Conservation (phyloP, 495 filamentous ascomycete genomes). For the Neurospora africana region DNA sequence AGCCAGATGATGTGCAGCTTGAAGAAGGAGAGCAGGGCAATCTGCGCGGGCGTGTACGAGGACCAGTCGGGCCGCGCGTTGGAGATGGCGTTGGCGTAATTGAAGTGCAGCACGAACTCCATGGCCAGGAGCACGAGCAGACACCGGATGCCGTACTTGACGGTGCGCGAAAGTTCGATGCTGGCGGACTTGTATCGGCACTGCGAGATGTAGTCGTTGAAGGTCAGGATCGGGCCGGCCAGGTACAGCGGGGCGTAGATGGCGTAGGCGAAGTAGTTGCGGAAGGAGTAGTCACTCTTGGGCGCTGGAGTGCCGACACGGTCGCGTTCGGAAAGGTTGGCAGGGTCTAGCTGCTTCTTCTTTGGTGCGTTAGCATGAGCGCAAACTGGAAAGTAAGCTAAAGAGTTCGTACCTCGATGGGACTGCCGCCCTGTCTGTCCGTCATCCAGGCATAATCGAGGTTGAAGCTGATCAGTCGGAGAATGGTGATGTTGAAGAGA, state of each 20-base stretch:
- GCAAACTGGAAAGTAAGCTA: not conserved
- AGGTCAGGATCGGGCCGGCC: slow-evolving; percentile 86
- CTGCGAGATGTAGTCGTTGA: slow-evolving; percentile 97
- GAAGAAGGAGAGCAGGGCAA: slow-evolving; percentile 88
- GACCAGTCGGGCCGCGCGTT: slow-evolving; percentile 69
- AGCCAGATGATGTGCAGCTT: slow-evolving; percentile 97
- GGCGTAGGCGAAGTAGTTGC: slow-evolving; percentile 76
- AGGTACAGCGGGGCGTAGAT: slow-evolving; percentile 92
- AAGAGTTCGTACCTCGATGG: slow-evolving; percentile 61
- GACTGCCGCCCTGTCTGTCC: slow-evolving; percentile 50
- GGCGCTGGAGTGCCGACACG: slow-evolving; percentile 67
- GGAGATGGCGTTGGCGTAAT: slow-evolving; percentile 89
- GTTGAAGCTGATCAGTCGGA: slow-evolving; percentile 92
- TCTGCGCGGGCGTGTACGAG: slow-evolving; percentile 76
- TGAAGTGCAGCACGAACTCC: slow-evolving; percentile 88
- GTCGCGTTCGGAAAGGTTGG: slow-evolving; percentile 76
- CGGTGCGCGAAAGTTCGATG: slow-evolving; percentile 53
- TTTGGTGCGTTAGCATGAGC: slow-evolving; percentile 56
- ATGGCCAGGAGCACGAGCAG: slow-evolving; percentile 70
- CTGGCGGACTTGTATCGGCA: slow-evolving; percentile 54
- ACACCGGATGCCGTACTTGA: slow-evolving; percentile 78
- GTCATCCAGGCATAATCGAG: slow-evolving; percentile 93
- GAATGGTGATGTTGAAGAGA: slow-evolving; percentile 90
- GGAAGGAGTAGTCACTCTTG: slow-evolving; percentile 59
- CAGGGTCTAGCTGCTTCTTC: slow-evolving; percentile 95